phyloP scores from a whole-genome alignment of 2,329 filamentous ascomycete species.

The Sporothrix inflata region DNA sequence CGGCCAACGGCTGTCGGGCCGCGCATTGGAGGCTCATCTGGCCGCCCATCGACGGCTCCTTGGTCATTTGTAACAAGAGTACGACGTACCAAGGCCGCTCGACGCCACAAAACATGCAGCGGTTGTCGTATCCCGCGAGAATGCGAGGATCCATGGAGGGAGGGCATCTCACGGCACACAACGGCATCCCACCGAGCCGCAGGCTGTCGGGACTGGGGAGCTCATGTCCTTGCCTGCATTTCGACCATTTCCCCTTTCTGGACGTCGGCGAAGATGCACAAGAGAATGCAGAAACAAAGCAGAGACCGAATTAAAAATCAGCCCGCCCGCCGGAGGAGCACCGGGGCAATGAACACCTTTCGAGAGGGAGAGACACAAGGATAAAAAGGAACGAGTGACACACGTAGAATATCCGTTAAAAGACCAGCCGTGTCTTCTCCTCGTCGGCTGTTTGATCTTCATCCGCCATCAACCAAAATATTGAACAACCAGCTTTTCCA shows the following conservation, averaged over 20 bases:
- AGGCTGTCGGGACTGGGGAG: conserved; percentile 1
- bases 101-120: too few relatives aligned
- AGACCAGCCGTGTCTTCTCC: background rate
- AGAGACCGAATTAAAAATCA: background rate
- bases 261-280: background rate
- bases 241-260: background rate
- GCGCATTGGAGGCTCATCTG: too few relatives aligned
- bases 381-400: background rate
- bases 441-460: background rate
- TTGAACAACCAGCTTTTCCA: background rate
- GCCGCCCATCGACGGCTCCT: too few relatives aligned
- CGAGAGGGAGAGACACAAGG: background rate
- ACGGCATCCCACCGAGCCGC: conserved; percentile 1
- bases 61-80: too few relatives aligned
- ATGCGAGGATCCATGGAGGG: background rate
- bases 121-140: background rate
- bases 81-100: too few relatives aligned
- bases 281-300: background rate
- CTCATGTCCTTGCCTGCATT: too few relatives aligned
- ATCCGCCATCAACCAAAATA: conserved; percentile 1
- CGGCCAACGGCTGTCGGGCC: too few relatives aligned
- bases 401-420: background rate
- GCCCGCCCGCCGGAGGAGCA: background rate
- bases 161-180: background rate
- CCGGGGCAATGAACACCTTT: background rate